These are phyloP conservation scores for Cystobasidium ongulense DNA, from an alignment of 768 basidiomycete species.

Conservation along the genomic window DNA sequence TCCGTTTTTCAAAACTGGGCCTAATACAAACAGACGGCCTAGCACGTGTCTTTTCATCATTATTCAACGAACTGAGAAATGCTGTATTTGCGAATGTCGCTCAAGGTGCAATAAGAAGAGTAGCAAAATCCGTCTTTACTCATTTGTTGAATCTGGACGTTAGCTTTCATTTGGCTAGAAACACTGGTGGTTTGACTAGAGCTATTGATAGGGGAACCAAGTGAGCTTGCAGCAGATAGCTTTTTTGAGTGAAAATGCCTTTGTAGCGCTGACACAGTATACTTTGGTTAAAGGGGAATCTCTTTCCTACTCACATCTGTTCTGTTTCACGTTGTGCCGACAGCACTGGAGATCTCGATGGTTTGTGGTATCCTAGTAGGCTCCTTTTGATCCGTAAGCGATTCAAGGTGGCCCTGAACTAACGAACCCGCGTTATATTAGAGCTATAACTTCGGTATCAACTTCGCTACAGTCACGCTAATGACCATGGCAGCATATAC, in stretches of 20 bases:
- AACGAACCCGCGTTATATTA: too few species aligned
- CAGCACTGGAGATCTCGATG: conserved; percentile 88
- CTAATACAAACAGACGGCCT: conserved; percentile 72
- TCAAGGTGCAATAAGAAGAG: conserved; percentile 84
- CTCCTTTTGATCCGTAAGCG: neutral
- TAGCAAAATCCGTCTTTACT: conserved; percentile 89
- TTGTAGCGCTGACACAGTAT: conserved; percentile 1
- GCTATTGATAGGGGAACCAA: conserved; percentile 98
- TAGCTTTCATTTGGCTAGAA: conserved; percentile 81
- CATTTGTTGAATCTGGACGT: conserved; percentile 85
- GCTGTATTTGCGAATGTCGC: conserved; percentile 94
- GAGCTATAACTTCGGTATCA: conserved; percentile 97
- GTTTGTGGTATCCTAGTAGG: conserved; percentile 92
- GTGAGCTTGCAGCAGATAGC: conserved; percentile 49
- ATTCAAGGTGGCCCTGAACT: too few species aligned
- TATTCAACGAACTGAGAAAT: conserved; percentile 85
- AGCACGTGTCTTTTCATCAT: conserved; percentile 77
- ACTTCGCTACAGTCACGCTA: conserved; percentile 85
- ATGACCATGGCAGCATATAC: conserved; percentile 80
- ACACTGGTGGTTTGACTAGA: conserved; percentile 89
- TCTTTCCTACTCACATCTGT: conserved; percentile 88
- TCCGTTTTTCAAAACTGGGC: too few species aligned
- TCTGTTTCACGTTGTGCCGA: conserved; percentile 88
- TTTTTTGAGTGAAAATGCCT: neutral
- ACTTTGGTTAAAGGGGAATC: conserved; percentile 61